Conservation (phyloP, 1,284 basidiomycete species). For the Ceratobasidium sp. region DNA sequence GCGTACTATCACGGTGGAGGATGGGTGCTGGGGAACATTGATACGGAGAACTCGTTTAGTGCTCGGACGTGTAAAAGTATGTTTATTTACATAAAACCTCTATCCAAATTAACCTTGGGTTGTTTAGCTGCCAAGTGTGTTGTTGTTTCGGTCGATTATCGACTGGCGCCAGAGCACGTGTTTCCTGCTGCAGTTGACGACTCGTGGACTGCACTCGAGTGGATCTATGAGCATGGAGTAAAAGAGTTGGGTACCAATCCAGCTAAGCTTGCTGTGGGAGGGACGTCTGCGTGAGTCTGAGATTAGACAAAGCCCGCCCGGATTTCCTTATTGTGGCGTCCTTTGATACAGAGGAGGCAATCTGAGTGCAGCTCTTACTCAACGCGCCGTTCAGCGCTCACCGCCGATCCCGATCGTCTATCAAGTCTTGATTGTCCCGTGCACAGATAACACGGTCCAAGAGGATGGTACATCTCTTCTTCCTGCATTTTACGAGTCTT, state of each 20-base stretch:
- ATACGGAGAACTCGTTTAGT: constrained; percentile 38
- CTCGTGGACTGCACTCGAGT: constrained; percentile 68
- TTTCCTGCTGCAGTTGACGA: constrained; percentile 81
- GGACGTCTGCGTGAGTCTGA: constrained; percentile 68
- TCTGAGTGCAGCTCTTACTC: constrained; percentile 68
- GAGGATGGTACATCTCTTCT: constrained; percentile 18
- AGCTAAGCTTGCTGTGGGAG: constrained; percentile 62
- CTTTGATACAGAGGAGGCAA: constrained; percentile 63
- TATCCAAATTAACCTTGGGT: background rate
- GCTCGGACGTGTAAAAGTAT: constrained; percentile 29
- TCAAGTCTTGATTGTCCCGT: constrained; percentile 73
- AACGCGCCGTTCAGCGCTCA: constrained; percentile 61
- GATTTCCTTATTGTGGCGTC: background rate
- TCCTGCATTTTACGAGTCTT: constrained; percentile 53
- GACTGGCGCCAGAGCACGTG: constrained; percentile 74
- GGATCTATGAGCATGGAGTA: constrained; percentile 60
- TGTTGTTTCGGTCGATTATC: constrained; percentile 73
- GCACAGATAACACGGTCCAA: constrained; percentile 67
- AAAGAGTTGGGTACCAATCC: constrained; percentile 54
- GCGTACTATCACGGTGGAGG: constrained; percentile 40
- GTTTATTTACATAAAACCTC: background rate
- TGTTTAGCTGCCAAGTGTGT: constrained; percentile 45
- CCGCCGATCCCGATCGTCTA: constrained; percentile 66
- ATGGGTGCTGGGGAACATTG: constrained; percentile 40
- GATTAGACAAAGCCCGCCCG: background rate